Evolutionary conservation across 2,329 filamentous ascomycete species (phyloP), one percentile per base, ranked within the genome.

Genomic region (Leptographium lundbergii): DNA sequence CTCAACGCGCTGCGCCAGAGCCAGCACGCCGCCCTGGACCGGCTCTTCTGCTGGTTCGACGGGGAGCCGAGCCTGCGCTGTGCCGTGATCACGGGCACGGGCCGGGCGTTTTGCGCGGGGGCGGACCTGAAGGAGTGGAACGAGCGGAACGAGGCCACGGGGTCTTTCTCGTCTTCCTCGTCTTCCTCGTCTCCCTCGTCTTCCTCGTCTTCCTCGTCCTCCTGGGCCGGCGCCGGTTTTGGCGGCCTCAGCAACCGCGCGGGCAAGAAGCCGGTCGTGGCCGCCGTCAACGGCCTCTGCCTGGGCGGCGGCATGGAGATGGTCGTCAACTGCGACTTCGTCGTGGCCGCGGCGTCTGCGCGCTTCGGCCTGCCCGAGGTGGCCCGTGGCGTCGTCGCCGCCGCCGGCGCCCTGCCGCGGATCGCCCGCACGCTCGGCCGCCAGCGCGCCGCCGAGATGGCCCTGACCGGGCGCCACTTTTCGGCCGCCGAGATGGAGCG

Each of bases 281-380:
- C 84, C 1, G 88, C 88, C 1, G 85, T 91, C 24, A 89, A 91
- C 67, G 88, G 88, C 7, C 74, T 87, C 22, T 88, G 86, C 60
- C 77, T 88, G 53, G 88, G 88, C 42, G 88, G 88, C 57, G 88
- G 87, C 1, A 85, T 88, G 71, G 88, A 92, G 74, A 89, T 91
- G 73, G 78, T 82, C 14, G 74, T 87, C 55, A 89, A 90, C 70
- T 81, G 80, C 63, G 89, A 94, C 73, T 73, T 92, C 59, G 78
- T 90, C 3, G 70, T 91, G 36, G 86, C 87, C 4, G 73, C 77
- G 2, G 68, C 72, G 3, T 66, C 69, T 14, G 86, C 87, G 0
- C 73, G 71, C 29, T 91, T 92, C 67, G 81, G 78, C 1, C 74
- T 91, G 7, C 87, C 88, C 0, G 88, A 91, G 71, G 85, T 86